A percentile compares a stretch with the other conserved stretches of the same genome.
These are phyloP conservation scores for Pharnaceum exiguum DNA, from an alignment of 148 eudicot genomes.

Conservation along the genomic window DNA sequence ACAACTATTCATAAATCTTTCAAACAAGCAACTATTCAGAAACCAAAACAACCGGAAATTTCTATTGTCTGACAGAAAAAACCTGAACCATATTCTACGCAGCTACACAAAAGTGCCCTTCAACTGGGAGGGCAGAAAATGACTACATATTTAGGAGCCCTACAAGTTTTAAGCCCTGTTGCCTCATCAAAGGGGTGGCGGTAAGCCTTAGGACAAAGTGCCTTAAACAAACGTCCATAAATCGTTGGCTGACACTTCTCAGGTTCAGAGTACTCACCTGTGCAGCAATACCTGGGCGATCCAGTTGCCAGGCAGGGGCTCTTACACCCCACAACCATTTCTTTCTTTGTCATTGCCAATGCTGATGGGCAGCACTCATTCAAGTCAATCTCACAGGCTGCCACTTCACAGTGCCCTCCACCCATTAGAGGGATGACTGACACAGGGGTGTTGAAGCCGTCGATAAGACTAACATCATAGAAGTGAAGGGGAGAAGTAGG, in stretches of 20 bases:
- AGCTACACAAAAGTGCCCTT: not conserved
- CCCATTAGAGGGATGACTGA: constrained; percentile 43
- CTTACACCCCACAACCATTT: constrained; percentile 71
- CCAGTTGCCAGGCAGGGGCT: constrained; percentile 64
- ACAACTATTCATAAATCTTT: too few relatives aligned
- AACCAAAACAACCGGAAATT: not conserved
- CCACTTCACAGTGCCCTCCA: constrained; percentile 42
- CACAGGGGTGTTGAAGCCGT: constrained; percentile 66
- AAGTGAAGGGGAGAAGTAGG: constrained; percentile 33
- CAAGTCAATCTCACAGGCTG: constrained; percentile 59
- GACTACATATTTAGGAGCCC: constrained; percentile 52
- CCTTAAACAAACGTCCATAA: constrained; percentile 43
- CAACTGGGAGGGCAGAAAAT: constrained; percentile 60
- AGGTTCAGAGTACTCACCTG: constrained; percentile 32
- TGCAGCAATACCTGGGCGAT: constrained; percentile 44
- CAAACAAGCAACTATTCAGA: too few relatives aligned
- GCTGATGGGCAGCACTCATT: constrained; percentile 45
- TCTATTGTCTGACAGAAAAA: not conserved
- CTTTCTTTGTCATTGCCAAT: constrained; percentile 35
- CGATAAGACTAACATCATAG: constrained; percentile 69
- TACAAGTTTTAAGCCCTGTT: constrained; percentile 52
- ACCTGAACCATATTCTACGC: not conserved
- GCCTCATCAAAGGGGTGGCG: constrained; percentile 51
- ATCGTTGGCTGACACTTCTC: constrained; percentile 42
- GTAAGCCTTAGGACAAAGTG: constrained; percentile 52